These are phyloP conservation scores for Kregervanrija pseudodelftensis DNA, from an alignment of 805 yeast genomes.

Conservation along the genomic window DNA sequence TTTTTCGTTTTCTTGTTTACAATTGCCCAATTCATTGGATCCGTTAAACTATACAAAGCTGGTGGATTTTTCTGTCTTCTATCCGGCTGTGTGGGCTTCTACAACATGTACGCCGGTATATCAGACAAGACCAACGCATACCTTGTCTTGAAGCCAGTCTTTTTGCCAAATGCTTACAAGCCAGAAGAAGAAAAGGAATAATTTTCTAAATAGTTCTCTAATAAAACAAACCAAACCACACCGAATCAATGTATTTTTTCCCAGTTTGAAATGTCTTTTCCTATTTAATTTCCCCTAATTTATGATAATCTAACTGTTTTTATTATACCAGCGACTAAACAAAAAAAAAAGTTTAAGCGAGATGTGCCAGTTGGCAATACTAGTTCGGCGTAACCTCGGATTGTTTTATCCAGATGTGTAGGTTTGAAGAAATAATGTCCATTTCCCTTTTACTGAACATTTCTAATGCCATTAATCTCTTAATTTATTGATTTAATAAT, in stretches of 20 bases:
- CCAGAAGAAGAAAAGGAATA: slow-evolving; percentile 10
- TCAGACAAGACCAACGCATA: slow-evolving; percentile 52
- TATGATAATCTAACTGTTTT: too few species aligned
- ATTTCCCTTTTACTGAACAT: too few species aligned
- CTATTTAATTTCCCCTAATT: background rate
- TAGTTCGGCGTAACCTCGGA: too few species aligned
- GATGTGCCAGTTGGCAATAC: too few species aligned
- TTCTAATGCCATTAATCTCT: too few species aligned
- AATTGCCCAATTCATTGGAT: slow-evolving; percentile 35
- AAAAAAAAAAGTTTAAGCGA: too few species aligned
- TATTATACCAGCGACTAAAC: too few species aligned
- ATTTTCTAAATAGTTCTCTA: background rate
- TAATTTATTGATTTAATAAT: too few species aligned
- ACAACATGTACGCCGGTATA: slow-evolving; percentile 40
- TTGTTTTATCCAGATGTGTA: too few species aligned
- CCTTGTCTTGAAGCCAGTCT: slow-evolving; percentile 41
- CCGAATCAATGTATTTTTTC: background rate
- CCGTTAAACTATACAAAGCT: slow-evolving; percentile 29
- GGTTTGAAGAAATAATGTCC: too few species aligned
- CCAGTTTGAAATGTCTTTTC: background rate
- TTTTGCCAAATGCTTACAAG: slow-evolving; percentile 36
- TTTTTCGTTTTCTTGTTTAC: slow-evolving; percentile 39
- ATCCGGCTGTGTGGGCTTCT: slow-evolving; percentile 38
- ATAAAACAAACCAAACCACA: too few species aligned
- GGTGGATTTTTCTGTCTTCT: slow-evolving; percentile 43